Conservation (phyloP, 2,329 filamentous ascomycete genomes). For the Chaetothyriales sp. region DNA sequence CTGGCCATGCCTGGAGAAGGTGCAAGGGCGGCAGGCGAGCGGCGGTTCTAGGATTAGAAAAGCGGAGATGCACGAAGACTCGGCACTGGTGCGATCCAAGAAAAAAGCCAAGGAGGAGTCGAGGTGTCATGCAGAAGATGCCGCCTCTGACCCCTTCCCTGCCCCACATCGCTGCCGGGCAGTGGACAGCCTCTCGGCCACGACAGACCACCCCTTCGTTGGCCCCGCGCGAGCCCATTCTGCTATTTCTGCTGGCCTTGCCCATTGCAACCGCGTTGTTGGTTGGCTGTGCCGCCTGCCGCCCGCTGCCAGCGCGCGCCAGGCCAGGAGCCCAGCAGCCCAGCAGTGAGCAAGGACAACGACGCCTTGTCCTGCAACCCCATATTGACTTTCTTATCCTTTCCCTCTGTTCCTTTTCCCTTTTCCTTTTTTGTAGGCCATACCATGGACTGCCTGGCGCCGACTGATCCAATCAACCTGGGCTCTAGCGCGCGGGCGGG, state of each 20-base stretch:
- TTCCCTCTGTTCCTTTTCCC: no score
- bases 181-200: not conserved
- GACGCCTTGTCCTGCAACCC: no score
- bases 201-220: not conserved
- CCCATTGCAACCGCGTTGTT: not conserved
- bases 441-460: no score
- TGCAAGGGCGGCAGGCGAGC: not conserved
- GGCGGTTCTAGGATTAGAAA: not conserved
- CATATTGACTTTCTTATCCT: no score
- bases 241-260: not conserved
- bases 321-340: no score
- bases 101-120: not conserved
- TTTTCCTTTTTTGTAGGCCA: no score
- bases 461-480: no score
- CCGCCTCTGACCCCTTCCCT: not conserved
- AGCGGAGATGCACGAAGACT: not conserved
- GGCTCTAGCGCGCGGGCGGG: no score
- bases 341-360: no score
- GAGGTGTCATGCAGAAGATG: not conserved
- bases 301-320: no score
- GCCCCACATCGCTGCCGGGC: not conserved
- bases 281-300: no score
- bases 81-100: not conserved
- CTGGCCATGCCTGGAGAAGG: not conserved
- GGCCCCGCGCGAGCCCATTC: no score